A percentile compares a stretch with the other conserved stretches of the same genome.
phyloP scores from a whole-genome alignment of 805 yeast genomes.

The Metschnikowia borealis region DNA sequence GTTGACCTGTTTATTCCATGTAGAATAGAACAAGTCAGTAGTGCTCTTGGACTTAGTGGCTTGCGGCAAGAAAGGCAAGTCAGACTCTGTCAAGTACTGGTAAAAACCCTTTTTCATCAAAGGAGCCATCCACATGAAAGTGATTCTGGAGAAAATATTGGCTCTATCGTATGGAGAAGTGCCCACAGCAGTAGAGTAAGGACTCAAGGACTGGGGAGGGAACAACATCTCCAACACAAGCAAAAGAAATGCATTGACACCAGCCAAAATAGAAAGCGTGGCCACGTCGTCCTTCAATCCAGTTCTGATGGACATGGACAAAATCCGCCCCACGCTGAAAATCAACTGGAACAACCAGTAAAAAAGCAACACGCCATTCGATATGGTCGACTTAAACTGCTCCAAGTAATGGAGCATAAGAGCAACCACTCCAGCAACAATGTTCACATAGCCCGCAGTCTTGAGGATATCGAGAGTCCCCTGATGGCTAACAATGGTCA shows the following conservation, averaged over 20 bases:
- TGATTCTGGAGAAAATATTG: constrained; percentile 68
- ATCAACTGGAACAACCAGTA: constrained; percentile 67
- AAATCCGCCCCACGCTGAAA: constrained; percentile 43
- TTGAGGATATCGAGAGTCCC: constrained; percentile 21
- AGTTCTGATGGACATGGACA: constrained; percentile 38
- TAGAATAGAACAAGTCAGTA: constrained; percentile 44
- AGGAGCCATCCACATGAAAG: constrained; percentile 89
- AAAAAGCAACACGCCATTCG: constrained; percentile 64
- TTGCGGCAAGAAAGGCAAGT: constrained; percentile 76
- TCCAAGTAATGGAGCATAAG: constrained; percentile 65
- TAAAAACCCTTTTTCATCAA: constrained; percentile 76
- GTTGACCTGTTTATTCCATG: constrained; percentile 58
- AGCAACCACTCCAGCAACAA: constrained; percentile 48
- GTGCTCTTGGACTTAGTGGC: constrained; percentile 55
- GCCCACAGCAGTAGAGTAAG: constrained; percentile 4
- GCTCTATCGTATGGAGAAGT: constrained; percentile 18
- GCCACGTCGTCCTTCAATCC: constrained; percentile 19
- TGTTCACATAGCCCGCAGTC: constrained; percentile 24
- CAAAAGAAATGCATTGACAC: constrained; percentile 39
- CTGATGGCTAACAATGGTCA: constrained; percentile 13
- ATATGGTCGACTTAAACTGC: constrained; percentile 57
- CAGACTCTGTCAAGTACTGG: constrained; percentile 51
- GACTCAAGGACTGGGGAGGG: constrained; percentile 26
- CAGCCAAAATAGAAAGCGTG: constrained; percentile 26
- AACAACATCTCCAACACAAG: constrained; percentile 42